phyloP scores from a whole-genome alignment of 108 stramenopile genomes.

The Bacterosira constricta region DNA sequence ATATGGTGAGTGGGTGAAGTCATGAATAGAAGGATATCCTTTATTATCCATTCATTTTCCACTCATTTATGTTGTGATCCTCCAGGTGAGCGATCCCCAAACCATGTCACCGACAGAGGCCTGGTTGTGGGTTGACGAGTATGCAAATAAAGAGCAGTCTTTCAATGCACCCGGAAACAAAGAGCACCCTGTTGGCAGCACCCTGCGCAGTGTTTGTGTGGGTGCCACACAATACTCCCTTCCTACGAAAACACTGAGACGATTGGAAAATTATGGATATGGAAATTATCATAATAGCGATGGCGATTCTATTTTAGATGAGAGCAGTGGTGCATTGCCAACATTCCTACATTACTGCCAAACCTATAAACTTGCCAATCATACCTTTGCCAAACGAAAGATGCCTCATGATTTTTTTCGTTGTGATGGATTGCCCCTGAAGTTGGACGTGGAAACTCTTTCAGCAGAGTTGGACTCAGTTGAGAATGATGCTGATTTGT shows the following conservation, averaged over 20 bases:
- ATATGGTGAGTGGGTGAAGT: constrained; percentile 62
- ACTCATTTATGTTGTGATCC: too few species aligned
- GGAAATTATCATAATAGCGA: constrained; percentile 8
- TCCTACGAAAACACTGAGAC: constrained; percentile 31
- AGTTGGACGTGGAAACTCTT: constrained; percentile 55
- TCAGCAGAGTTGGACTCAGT: constrained; percentile 45
- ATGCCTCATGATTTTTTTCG: constrained; percentile 77
- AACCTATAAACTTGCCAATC: constrained; percentile 51
- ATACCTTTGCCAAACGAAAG: constrained; percentile 75
- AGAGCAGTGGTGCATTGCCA: constrained; percentile 26
- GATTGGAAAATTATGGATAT: constrained; percentile 25
- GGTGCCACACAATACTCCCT: constrained; percentile 23
- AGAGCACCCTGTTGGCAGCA: neutral
- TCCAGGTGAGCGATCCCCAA: constrained; percentile 57
- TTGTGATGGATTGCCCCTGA: constrained; percentile 69
- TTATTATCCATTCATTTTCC: too few species aligned
- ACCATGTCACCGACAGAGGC: constrained; percentile 40
- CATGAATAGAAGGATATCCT: too few species aligned
- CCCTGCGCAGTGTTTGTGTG: constrained; percentile 23
- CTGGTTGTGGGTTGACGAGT: constrained; percentile 45
- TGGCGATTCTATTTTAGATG: neutral
- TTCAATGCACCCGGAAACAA: neutral
- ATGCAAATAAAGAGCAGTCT: neutral
- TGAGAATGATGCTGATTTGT: constrained; percentile 19
- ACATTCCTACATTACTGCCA: constrained; percentile 65